Conservation (phyloP, 139 green algal species). For the Auxenochlorella pyrenoidosa region DNA sequence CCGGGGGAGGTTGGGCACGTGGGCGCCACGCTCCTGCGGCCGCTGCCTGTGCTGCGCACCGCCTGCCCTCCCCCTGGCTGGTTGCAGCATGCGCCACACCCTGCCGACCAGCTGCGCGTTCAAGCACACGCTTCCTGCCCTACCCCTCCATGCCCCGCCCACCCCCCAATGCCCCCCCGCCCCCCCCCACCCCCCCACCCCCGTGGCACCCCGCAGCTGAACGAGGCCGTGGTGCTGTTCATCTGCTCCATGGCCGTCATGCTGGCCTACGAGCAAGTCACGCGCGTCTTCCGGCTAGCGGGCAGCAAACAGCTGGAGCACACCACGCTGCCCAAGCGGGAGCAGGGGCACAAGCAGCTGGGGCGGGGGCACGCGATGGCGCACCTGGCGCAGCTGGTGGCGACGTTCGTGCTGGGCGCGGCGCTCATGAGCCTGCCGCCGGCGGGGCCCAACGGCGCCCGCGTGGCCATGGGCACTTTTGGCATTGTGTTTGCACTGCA, state of each 20-base stretch:
- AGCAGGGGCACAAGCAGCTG: constrained; percentile 81
- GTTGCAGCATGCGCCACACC: background rate
- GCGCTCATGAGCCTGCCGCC: constrained; percentile 30
- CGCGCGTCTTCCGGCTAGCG: constrained; percentile 26
- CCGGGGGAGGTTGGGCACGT: too few species aligned
- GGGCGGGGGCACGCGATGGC: constrained; percentile 39
- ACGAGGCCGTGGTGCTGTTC: background rate
- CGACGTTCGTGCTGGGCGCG: constrained; percentile 36
- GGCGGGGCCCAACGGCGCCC: constrained; percentile 12
- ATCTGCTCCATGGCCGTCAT: constrained; percentile 19
- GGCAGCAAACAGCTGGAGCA: constrained; percentile 38
- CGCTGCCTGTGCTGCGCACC: too few species aligned
- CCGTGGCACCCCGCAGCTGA: background rate
- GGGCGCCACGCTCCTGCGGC: too few species aligned
- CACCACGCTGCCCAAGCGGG: constrained; percentile 43
- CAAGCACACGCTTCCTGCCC: background rate
- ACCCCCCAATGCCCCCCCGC: too few species aligned
- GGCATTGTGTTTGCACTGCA: constrained; percentile 55
- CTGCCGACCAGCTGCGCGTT: background rate
- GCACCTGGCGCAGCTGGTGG: constrained; percentile 75
- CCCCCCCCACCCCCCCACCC: too few species aligned
- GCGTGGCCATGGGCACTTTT: constrained; percentile 52
- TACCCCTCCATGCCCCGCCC: too few species aligned
- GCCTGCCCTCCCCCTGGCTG: too few species aligned
- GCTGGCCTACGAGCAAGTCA: constrained; percentile 39